Evolutionary conservation across 306 rosid genomes (phyloP).

Genomic region (Fragaria iinumae): DNA sequence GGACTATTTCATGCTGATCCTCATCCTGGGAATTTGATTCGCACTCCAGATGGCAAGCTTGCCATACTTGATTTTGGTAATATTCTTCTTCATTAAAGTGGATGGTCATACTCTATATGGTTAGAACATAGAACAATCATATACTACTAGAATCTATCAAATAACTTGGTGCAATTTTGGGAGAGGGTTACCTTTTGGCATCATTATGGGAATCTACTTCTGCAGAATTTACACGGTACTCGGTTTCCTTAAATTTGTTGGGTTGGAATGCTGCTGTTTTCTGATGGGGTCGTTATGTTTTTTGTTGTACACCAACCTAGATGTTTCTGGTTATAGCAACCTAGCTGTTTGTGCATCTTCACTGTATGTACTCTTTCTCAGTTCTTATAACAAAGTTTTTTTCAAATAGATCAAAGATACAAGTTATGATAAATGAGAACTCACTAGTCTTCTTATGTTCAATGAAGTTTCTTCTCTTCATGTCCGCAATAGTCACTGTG

Average conservation of each 20-base stretch:
- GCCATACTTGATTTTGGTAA: slow-evolving; percentile 98
- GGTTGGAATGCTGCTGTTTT: background rate
- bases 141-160: background rate
- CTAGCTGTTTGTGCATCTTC: background rate
- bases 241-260: background rate
- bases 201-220: background rate
- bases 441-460: background rate
- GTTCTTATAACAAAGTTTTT: background rate
- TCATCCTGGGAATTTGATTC: slow-evolving; percentile 98
- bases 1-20: slow-evolving; percentile 99
- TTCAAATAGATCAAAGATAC: background rate
- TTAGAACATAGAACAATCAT: background rate
- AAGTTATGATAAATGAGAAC: background rate
- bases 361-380: background rate
- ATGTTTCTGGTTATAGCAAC: background rate
- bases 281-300: background rate
- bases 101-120: slow-evolving; percentile 18
- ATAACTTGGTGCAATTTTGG: background rate
- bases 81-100: slow-evolving; percentile 22
- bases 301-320: background rate
- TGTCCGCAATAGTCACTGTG: background rate
- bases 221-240: background rate
- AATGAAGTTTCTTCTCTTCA: background rate
- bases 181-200: background rate
- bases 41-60: slow-evolving; percentile 97